Evolutionary conservation across 805 yeast genomes (phyloP), one percentile per base, ranked within the genome.

Genomic region (Wickerhamiella kazuoi): DNA sequence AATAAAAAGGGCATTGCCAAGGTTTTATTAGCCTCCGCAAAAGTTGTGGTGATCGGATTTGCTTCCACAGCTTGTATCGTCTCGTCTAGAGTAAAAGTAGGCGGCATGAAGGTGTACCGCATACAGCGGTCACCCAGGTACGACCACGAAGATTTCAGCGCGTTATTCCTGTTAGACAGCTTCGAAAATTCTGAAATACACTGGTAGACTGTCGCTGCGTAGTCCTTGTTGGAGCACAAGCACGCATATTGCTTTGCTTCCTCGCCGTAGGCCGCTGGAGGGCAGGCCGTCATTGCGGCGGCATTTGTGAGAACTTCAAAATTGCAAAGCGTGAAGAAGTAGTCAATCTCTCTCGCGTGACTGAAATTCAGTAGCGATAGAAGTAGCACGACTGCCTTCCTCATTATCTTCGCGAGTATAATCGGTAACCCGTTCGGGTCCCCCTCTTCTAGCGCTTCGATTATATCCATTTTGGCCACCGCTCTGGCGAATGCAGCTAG

Each of bases 251-350:
- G 21, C 14, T 17, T 6, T 8, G 34, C 13, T 29, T n/a, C 6
- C 11, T 17, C 34, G 14, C 14, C 11, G 21, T 31, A 7, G 32
- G 15, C 32, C 7, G 17, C 8, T 8, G 13, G 7, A 7, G 14
- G 14, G 17, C 21, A 23, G 26, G 26, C 11, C 9, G 26, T 11
- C 6, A 11, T 17, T 17, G 14, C 7, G 14, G 26, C 26, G 20
- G 13, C 17, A 20, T 20, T 33, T 19, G 8, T 19, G 13, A 33
- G 14, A 3, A 40, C 31, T n/a, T 35, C 28, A n/a, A 31, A 24
- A 19, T 36, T 36, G 37, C 43, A 40, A n/a, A 40, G 32, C 16
- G 28, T 15, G 21, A 32, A 40, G 28, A 33, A 40, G 30, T 40
- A 40, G 34, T 40, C 43, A 23, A 23, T 23, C 26, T 6, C 6